Percentiles rank a stretch among this genome's conserved stretches.
Conservation (phyloP, 2,329 filamentous ascomycete species). For the Neophaeococcomyces aloes region DNA sequence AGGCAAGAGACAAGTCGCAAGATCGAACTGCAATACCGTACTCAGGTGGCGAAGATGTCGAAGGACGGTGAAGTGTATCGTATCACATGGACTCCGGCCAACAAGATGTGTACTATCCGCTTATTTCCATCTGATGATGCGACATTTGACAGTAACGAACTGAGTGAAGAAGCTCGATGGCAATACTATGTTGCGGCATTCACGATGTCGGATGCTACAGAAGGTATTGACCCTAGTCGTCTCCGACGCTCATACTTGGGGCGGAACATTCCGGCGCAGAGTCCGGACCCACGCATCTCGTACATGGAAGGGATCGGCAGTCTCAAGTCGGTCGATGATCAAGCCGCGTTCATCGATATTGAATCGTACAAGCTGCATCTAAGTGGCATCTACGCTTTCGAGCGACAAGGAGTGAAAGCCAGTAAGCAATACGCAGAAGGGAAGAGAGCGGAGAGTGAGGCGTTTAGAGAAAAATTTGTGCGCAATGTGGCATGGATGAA, state of each 20-base stretch:
- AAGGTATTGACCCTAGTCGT: slow-evolving; percentile 57
- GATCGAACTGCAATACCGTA: slow-evolving; percentile 79
- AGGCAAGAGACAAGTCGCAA: slow-evolving; percentile 81
- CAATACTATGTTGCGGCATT: slow-evolving; percentile 93
- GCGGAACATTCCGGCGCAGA: slow-evolving; percentile 56
- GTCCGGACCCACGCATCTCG: slow-evolving; percentile 53
- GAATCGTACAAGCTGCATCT: slow-evolving; percentile 70
- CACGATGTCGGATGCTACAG: slow-evolving; percentile 77
- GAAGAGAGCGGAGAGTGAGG: slow-evolving; percentile 36
- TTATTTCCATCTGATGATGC: slow-evolving; percentile 80
- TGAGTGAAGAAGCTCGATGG: slow-evolving; percentile 58
- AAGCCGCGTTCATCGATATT: slow-evolving; percentile 63
- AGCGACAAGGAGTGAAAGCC: slow-evolving; percentile 20
- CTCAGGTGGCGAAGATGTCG: slow-evolving; percentile 82
- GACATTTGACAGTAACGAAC: slow-evolving; percentile 63
- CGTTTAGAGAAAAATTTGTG: slow-evolving; percentile 43
- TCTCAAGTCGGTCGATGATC: slow-evolving; percentile 54
- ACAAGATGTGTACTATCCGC: slow-evolving; percentile 60
- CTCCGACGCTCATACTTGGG: slow-evolving; percentile 60
- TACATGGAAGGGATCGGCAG: slow-evolving; percentile 46
- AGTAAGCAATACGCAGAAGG: slow-evolving; percentile 20
- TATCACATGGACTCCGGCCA: slow-evolving; percentile 66
- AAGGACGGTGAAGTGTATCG: slow-evolving; percentile 90
- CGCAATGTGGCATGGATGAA: slow-evolving; percentile 44
- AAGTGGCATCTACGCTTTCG: slow-evolving; percentile 55